Conservation (phyloP, 352 stramenopile genomes). For the Plasmopara halstedii region DNA sequence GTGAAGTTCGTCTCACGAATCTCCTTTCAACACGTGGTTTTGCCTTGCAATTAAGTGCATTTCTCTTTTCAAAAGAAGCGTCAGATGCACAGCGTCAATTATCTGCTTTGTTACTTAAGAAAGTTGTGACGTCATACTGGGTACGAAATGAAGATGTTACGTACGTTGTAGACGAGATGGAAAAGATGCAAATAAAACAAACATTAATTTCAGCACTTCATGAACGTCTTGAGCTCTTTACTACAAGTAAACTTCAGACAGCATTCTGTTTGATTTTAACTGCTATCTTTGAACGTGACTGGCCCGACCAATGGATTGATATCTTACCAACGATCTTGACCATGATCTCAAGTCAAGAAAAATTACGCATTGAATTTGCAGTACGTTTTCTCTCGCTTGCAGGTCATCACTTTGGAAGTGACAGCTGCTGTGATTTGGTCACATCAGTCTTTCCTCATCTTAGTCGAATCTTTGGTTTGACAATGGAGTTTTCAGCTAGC, state of each 20-base stretch:
- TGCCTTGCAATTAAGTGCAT: slow-evolving; percentile 59
- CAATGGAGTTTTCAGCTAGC: slow-evolving; percentile 35
- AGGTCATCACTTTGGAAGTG: slow-evolving; percentile 65
- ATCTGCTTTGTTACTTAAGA: slow-evolving; percentile 68
- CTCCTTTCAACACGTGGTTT: slow-evolving; percentile 56
- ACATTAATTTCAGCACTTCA: slow-evolving; percentile 51
- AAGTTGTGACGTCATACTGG: slow-evolving; percentile 64
- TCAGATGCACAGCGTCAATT: slow-evolving; percentile 49
- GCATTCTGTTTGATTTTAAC: slow-evolving; percentile 66
- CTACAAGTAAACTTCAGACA: slow-evolving; percentile 69
- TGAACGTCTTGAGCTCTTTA: slow-evolving; percentile 48
- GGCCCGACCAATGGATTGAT: slow-evolving; percentile 75
- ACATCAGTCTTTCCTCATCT: slow-evolving; percentile 68
- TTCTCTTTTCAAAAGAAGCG: slow-evolving; percentile 43
- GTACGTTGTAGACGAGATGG: slow-evolving; percentile 51
- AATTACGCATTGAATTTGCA: slow-evolving; percentile 55
- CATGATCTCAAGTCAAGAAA: slow-evolving; percentile 47
- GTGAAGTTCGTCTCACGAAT: slow-evolving; percentile 57
- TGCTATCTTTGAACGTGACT: slow-evolving; percentile 80
- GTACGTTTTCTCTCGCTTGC: slow-evolving; percentile 71
- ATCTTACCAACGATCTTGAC: slow-evolving; percentile 55
- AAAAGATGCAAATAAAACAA: slow-evolving; percentile 62
- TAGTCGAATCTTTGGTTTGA: slow-evolving; percentile 45
- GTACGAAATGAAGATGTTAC: slow-evolving; percentile 24
- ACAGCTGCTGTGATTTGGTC: slow-evolving; percentile 74